Evolutionary conservation across 164 flowering plant genomes (phyloP).

Genomic region (Akebia trifoliata): DNA sequence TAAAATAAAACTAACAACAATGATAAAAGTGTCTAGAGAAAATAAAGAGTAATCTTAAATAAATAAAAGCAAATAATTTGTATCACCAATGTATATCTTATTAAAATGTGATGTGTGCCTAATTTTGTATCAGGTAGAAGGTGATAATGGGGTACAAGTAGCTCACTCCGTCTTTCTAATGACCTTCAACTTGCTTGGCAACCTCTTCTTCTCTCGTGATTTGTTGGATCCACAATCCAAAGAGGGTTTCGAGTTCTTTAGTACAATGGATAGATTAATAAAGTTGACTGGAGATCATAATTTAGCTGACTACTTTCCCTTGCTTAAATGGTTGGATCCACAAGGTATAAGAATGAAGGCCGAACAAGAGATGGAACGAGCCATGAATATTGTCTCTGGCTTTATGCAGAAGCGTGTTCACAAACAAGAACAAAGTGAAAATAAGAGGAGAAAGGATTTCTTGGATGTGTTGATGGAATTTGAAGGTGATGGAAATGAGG

Average conservation of each 20-base stretch:
- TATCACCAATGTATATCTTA: no score
- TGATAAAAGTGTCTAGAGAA: no score
- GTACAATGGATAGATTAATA: constrained; percentile 4
- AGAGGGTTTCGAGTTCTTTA: background rate
- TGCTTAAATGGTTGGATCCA: constrained; percentile 5
- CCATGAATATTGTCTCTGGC: background rate
- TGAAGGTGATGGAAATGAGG: constrained; percentile 3
- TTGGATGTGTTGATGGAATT: background rate
- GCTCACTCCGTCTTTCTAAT: constrained; percentile 1
- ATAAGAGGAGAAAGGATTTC: background rate
- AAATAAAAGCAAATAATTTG: no score
- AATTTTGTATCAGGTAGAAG: no score
- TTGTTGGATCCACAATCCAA: background rate
- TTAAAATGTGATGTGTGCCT: no score
- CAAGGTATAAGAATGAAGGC: constrained; percentile 1
- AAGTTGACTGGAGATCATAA: background rate
- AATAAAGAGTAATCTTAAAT: no score
- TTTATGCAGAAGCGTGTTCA: background rate
- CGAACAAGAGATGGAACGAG: background rate
- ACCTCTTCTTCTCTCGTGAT: constrained; percentile 2
- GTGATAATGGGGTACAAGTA: background rate
- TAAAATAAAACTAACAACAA: no score
- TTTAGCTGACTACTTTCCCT: constrained; percentile 7
- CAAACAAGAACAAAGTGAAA: background rate
- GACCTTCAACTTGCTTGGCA: constrained; percentile 6